Base-by-base conservation (phyloP, 441 rosid genomes). In the Euphorbia schlechtendalii region DNA sequence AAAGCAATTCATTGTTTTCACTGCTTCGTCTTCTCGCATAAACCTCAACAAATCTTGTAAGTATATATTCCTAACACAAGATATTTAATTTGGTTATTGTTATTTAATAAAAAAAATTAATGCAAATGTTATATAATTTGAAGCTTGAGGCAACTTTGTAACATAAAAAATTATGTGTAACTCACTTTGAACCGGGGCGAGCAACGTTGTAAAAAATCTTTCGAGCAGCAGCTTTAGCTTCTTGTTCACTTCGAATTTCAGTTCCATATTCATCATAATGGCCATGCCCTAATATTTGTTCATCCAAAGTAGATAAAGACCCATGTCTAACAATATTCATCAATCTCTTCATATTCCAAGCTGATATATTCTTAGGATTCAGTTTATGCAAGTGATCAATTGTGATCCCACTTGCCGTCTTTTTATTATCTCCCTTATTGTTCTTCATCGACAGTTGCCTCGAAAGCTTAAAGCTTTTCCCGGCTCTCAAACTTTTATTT, bases 171-270 rank as follows among this genome's bases (percentile, higher is more conserved):
- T n/a, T n/a, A n/a, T n/a, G n/a, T n/a, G n/a, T n/a, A n/a, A 56
- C 80, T 72, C 49, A 90, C 96, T 83, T 88, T 49, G 86, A 54
- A 3, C 92, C 84, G 0, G 65, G 71, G 45, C 72, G 73, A 75
- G 95, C 90, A 0, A 83, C 86, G 61, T 90, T 90, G 57, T 71
- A 63, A 68, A 80, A 87, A 46, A 93, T 88, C 75, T 86, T 93
- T 66, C 90, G 84, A 1, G 95, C 93, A 25, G 96, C 96, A 67
- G 79, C 80, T 72, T 84, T 93, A 4, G 97, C 97, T 74, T 90
- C 88, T n/a, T 68, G 62, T 69, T 90, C 97, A 55, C 87, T 90
- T 61, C 80, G 65, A 46, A 93, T 93, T 45, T 82, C 74, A 12
- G 75, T 72, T 0, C 85, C 65, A 15, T 82, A 72, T 56, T 85